Percentiles rank a stretch among this genome's conserved stretches.
Conservation (phyloP, 148 eudicot species). For the Cornus controversa region DNA sequence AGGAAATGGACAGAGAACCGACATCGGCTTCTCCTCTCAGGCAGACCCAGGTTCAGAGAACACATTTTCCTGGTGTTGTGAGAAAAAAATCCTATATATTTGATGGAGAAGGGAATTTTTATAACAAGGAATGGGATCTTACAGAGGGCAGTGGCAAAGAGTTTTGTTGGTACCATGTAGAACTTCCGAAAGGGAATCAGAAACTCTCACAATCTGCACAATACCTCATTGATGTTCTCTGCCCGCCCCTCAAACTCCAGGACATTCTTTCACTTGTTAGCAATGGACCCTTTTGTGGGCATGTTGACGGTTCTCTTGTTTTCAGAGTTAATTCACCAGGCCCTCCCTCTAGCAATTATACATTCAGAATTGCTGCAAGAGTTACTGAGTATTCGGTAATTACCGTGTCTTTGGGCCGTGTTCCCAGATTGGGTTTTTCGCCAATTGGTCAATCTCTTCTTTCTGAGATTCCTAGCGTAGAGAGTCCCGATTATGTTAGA, state of each 20-base stretch:
- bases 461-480: conserved; percentile 83
- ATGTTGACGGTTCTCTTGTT: conserved; percentile 87
- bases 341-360: conserved; percentile 71
- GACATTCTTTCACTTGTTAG: conserved; percentile 90
- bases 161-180: conserved; percentile 97
- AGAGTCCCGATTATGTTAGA: conserved; percentile 46
- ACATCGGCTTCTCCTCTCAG: conserved; percentile 22
- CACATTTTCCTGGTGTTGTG: conserved; percentile 48
- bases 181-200: conserved; percentile 78
- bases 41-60: conserved; percentile 27
- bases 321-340: conserved; percentile 95
- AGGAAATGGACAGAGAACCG: conserved; percentile 38
- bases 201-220: conserved; percentile 80
- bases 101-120: conserved; percentile 89
- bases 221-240: conserved; percentile 74
- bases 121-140: conserved; percentile 88
- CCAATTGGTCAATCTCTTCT: conserved; percentile 65
- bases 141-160: conserved; percentile 70
- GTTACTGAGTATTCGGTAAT: conserved; percentile 84
- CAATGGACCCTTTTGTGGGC: conserved; percentile 90
- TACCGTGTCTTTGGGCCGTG: conserved; percentile 85
- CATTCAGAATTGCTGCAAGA: conserved; percentile 85
- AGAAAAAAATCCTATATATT: conserved; percentile 78
- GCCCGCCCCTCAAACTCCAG: conserved; percentile 91
- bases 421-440: conserved; percentile 91